Percentiles rank a stretch among this genome's conserved stretches.
These are phyloP conservation scores for Oidiodendron maius DNA, from an alignment of 495 filamentous ascomycete species.

Conservation along the genomic window DNA sequence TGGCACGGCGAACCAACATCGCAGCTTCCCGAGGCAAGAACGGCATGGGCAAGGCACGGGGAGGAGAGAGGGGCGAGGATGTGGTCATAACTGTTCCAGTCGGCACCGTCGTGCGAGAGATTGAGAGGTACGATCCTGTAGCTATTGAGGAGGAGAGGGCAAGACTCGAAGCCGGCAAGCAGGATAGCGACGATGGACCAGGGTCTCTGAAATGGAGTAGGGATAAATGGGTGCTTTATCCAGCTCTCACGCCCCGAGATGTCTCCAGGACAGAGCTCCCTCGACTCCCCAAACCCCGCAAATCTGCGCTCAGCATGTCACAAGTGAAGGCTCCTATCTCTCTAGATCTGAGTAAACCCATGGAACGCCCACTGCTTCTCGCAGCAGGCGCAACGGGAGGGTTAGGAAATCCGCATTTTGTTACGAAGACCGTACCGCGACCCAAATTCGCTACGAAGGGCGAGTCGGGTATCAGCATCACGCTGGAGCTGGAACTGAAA, in stretches of 20 bases:
- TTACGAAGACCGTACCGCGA: slow-evolving; percentile 56
- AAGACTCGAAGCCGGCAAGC: slow-evolving; percentile 31
- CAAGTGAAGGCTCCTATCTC: slow-evolving; percentile 67
- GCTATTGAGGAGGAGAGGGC: slow-evolving; percentile 49
- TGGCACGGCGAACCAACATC: slow-evolving; percentile 69
- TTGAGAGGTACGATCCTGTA: slow-evolving; percentile 70
- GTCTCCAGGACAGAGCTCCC: slow-evolving; percentile 57
- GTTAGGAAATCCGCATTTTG: slow-evolving; percentile 89
- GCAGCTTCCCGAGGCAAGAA: slow-evolving; percentile 76
- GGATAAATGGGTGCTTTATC: slow-evolving; percentile 83
- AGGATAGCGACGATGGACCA: slow-evolving; percentile 19
- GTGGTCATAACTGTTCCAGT: slow-evolving; percentile 85
- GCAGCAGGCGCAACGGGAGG: slow-evolving; percentile 85
- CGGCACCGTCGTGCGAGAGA: slow-evolving; percentile 82
- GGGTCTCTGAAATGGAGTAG: slow-evolving; percentile 31
- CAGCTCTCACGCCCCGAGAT: slow-evolving; percentile 62
- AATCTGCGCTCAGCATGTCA: slow-evolving; percentile 47
- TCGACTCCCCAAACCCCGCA: slow-evolving; percentile 45
- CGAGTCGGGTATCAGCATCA: slow-evolving; percentile 67
- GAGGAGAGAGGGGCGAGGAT: slow-evolving; percentile 80
- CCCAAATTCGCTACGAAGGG: slow-evolving; percentile 88
- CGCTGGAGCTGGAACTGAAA: slow-evolving; percentile 87
- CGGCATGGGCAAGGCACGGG: slow-evolving; percentile 75
- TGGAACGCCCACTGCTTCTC: slow-evolving; percentile 80
- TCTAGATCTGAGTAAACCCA: slow-evolving; percentile 76